Percentiles rank a stretch among this genome's conserved stretches.
Evolutionary conservation across 2,329 filamentous ascomycete genomes (phyloP).

Genomic region (Aspergillus calidoustus): DNA sequence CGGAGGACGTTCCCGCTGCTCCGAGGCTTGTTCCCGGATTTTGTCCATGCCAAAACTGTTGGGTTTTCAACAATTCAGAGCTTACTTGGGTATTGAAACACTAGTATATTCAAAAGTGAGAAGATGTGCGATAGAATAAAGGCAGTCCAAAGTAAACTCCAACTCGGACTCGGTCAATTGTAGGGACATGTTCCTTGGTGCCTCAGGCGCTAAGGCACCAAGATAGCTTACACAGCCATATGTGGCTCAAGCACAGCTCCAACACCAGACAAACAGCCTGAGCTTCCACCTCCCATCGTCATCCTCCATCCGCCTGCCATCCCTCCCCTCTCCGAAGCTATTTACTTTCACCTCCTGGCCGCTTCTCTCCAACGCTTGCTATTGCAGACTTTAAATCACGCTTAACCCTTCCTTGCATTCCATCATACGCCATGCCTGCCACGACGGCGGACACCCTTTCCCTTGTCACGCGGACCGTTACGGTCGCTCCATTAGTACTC

Average conservation of each 20-base stretch:
- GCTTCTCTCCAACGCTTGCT: neutral
- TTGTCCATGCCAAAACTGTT: neutral
- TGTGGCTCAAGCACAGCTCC: conserved; percentile 23
- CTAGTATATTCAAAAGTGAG: no score
- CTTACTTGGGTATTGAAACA: neutral
- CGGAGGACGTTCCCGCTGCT: conserved; percentile 30
- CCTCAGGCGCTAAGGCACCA: conserved; percentile 21
- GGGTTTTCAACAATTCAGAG: neutral
- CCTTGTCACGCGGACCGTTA: conserved; percentile 91
- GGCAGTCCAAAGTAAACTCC: no score
- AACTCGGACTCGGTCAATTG: neutral
- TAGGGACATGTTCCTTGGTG: conserved; percentile 6
- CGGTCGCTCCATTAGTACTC: conserved; percentile 95
- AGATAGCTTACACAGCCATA: conserved; percentile 15
- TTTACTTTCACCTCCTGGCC: neutral
- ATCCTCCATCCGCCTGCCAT: conserved; percentile 17
- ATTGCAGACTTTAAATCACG: neutral
- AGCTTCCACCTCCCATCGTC: conserved; percentile 16
- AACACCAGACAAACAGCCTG: conserved; percentile 19
- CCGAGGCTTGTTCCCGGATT: conserved; percentile 37
- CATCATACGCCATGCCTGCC: conserved; percentile 74
- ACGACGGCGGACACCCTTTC: conserved; percentile 96
- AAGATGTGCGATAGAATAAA: no score
- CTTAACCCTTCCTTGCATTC: conserved; percentile 13
- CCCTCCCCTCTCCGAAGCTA: conserved; percentile 1